Evolutionary conservation across 2,329 filamentous ascomycete genomes (phyloP), one percentile per base, ranked within the genome.

Genomic region (Aspergillus intermedius): DNA sequence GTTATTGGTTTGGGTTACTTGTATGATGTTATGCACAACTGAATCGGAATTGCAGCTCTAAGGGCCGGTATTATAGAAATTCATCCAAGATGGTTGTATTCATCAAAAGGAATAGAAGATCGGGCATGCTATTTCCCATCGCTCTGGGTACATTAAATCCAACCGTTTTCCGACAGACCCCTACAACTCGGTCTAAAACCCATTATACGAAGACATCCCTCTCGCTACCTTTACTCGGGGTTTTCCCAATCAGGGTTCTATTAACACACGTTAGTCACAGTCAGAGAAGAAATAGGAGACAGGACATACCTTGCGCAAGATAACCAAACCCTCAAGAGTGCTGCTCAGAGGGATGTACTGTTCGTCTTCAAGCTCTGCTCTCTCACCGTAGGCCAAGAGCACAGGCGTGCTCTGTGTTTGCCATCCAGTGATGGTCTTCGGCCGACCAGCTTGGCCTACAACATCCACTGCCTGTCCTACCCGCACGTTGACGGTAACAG

Each of bases 401-500:
- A 98, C 93, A 0, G 93, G 93, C n/a, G 93, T 98, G 75, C 88
- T 96, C 77, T 98, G 93, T 57, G 93, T 98, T 74, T 98, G 93
- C 93, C 93, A 98, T 46, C 93, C 93, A 8, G 93, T 98, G 62
- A 98, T 98, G 2, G 93, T 98, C 84, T 98, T 97, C 58, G 93
- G 93, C 54, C 91, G 82, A 67, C 93, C 93, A 10, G 94, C 93
- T 71, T 97, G 93, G 45, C 93, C 94, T 37, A 98, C 93, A 39
- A 98, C 91, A 67, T 98, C 93, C 17, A 98, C 94, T 13, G 94
- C 93, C 74, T 98, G 94, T 70, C 93, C 93, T 41, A 98, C 91
- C 28, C 93, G 87, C 13, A 98, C 93, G 61, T 96, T 97, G 64
- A 97, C 91, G 46, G 88, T 91, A 54, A 98, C 75, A 4, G 93